These are phyloP conservation scores for Coniochaeta prunicola DNA, from an alignment of 2,329 filamentous ascomycete genomes.

Conservation along the genomic window DNA sequence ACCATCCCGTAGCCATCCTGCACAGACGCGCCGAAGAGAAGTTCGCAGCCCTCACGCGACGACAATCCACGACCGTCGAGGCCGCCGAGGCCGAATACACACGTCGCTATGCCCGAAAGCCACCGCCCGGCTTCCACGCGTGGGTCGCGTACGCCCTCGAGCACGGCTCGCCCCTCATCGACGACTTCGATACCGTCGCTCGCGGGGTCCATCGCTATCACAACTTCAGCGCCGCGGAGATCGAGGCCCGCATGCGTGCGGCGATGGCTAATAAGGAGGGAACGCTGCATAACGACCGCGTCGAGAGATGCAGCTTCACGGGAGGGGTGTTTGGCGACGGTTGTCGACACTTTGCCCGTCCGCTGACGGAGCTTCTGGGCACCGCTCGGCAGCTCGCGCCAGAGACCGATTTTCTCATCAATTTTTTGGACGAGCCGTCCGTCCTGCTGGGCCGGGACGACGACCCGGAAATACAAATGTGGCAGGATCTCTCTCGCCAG, in stretches of 20 bases:
- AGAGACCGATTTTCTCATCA: slow-evolving; percentile 34
- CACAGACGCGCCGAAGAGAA: slow-evolving; percentile 1
- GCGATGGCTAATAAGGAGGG: slow-evolving; percentile 10
- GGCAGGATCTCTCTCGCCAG: neutral
- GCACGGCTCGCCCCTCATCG: slow-evolving; percentile 36
- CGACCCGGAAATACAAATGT: neutral
- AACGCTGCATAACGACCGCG: neutral
- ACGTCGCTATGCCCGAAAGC: slow-evolving; percentile 31
- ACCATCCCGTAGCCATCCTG: neutral
- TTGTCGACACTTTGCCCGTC: slow-evolving; percentile 16
- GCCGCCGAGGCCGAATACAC: slow-evolving; percentile 33
- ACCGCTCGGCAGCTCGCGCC: slow-evolving; percentile 20
- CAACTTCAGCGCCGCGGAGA: slow-evolving; percentile 24
- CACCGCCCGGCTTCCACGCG: slow-evolving; percentile 36
- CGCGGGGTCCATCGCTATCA: slow-evolving; percentile 17
- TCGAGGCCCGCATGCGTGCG: slow-evolving; percentile 19
- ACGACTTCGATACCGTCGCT: slow-evolving; percentile 40
- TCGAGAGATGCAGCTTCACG: neutral
- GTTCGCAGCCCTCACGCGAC: slow-evolving; percentile 22
- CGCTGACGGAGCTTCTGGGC: slow-evolving; percentile 17
- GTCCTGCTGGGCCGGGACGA: slow-evolving; percentile 23
- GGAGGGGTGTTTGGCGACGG: neutral
- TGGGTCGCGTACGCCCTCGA: slow-evolving; percentile 36
- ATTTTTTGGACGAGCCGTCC: slow-evolving; percentile 40
- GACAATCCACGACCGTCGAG: slow-evolving; percentile 29